Conservation (phyloP, 805 yeast species). For the Saturnispora quitensis region DNA sequence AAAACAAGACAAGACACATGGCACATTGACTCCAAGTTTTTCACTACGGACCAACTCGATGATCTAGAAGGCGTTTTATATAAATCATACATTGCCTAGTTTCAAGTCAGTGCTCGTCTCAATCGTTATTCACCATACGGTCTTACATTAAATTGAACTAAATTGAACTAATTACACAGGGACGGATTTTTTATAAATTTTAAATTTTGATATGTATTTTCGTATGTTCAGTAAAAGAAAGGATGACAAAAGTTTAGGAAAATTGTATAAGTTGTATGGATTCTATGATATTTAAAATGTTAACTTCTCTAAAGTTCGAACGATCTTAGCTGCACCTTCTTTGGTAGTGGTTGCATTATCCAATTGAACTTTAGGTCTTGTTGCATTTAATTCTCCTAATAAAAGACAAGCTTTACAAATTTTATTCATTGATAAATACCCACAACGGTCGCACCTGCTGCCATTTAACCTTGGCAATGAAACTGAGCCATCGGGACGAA, state of each 20-base stretch:
- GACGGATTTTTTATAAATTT: background rate
- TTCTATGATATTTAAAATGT: constrained; percentile 35
- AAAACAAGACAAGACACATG: constrained; percentile 92
- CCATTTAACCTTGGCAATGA: constrained; percentile 43
- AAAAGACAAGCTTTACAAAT: constrained; percentile 91
- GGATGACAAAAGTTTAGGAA: background rate
- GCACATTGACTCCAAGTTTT: constrained; percentile 77
- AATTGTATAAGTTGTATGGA: background rate
- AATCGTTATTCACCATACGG: background rate
- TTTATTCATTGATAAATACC: constrained; percentile 79
- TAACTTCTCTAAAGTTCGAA: constrained; percentile 54
- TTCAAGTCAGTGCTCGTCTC: background rate
- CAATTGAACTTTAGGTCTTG: constrained; percentile 55
- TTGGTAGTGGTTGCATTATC: constrained; percentile 33
- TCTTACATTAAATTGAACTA: background rate
- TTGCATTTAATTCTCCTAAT: constrained; percentile 72
- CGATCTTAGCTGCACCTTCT: constrained; percentile 56
- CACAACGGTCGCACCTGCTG: constrained; percentile 79
- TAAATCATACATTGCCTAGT: constrained; percentile 52
- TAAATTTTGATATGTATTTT: background rate
- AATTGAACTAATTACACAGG: background rate
- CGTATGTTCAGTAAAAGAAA: background rate
- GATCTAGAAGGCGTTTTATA: constrained; percentile 91
- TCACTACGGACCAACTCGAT: constrained; percentile 70
- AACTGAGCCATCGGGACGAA: constrained; percentile 56